These are phyloP conservation scores for Nigrospora sphaerica DNA, from an alignment of 2,329 filamentous ascomycete genomes.

Conservation along the genomic window DNA sequence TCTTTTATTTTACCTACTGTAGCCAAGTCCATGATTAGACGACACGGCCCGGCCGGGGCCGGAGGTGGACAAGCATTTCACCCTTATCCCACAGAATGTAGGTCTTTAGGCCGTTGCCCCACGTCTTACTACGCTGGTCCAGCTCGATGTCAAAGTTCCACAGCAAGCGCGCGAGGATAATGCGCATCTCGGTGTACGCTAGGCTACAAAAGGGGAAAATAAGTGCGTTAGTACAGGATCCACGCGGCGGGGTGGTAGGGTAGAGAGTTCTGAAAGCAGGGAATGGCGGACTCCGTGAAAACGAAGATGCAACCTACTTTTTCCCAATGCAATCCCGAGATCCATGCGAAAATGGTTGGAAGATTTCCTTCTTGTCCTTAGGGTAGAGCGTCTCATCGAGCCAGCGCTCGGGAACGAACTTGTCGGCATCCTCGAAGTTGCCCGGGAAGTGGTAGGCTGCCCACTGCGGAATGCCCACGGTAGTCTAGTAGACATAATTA, in stretches of 20 bases:
- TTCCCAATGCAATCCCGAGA: conserved; percentile 1
- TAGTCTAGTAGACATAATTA: conserved; percentile 4
- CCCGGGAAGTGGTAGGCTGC: conserved; percentile 15
- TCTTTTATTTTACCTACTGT: too few species aligned
- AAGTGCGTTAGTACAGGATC: too few species aligned
- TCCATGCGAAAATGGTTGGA: conserved; percentile 1
- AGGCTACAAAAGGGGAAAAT: too few species aligned
- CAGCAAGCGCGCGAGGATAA: conserved; percentile 27
- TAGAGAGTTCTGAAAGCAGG: too few species aligned
- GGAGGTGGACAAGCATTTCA: conserved; percentile 16
- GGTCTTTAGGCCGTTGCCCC: conserved; percentile 16
- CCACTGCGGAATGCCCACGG: conserved; percentile 20
- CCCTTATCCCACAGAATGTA: conserved; percentile 20
- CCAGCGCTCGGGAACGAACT: conserved; percentile 2
- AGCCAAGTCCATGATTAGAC: too few species aligned
- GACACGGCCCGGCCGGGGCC: too few species aligned
- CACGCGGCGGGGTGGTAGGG: too few species aligned
- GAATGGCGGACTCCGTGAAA: too few species aligned
- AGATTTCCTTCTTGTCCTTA: neutral
- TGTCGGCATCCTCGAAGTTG: neutral
- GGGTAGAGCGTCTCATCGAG: neutral
- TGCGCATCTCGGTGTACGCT: conserved; percentile 29
- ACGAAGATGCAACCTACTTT: neutral
- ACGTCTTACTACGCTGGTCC: conserved; percentile 12
- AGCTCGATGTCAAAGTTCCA: conserved; percentile 28